A percentile compares a stretch with the other conserved stretches of the same genome.
phyloP scores from a whole-genome alignment of 345 rosid genomes.

The Kernera saxatilis region DNA sequence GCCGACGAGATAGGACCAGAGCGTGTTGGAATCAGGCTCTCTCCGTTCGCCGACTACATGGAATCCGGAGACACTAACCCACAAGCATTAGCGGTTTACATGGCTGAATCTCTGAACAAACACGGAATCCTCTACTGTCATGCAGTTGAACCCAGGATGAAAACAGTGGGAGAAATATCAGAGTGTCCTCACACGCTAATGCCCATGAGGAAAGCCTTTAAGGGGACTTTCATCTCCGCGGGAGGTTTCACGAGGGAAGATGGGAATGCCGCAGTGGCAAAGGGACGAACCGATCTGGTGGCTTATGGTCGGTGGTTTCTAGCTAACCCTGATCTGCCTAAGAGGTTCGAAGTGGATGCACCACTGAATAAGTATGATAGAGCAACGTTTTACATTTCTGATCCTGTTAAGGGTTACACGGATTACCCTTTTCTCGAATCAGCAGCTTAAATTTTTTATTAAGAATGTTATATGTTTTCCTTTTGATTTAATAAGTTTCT shows the following conservation, averaged over 20 bases:
- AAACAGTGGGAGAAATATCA: constrained; percentile 14
- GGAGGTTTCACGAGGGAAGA: constrained; percentile 55
- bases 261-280: constrained; percentile 44
- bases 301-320: constrained; percentile 55
- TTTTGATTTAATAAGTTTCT: background rate
- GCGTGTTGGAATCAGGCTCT: constrained; percentile 62
- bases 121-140: constrained; percentile 62
- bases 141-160: constrained; percentile 64
- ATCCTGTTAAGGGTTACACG: constrained; percentile 48
- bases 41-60: constrained; percentile 47
- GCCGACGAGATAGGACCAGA: constrained; percentile 64
- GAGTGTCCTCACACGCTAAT: constrained; percentile 35
- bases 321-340: constrained; percentile 72
- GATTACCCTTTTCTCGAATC: constrained; percentile 64
- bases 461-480: background rate
- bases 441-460: constrained; percentile 1
- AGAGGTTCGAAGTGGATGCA: constrained; percentile 53
- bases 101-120: constrained; percentile 55
- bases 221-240: constrained; percentile 53
- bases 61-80: constrained; percentile 67
- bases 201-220: constrained; percentile 64
- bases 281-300: constrained; percentile 49
- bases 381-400: constrained; percentile 40
- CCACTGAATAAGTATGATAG: constrained; percentile 50
- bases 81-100: constrained; percentile 48